Conservation (phyloP, 306 rosid genomes). For the Calophaca sinica region DNA sequence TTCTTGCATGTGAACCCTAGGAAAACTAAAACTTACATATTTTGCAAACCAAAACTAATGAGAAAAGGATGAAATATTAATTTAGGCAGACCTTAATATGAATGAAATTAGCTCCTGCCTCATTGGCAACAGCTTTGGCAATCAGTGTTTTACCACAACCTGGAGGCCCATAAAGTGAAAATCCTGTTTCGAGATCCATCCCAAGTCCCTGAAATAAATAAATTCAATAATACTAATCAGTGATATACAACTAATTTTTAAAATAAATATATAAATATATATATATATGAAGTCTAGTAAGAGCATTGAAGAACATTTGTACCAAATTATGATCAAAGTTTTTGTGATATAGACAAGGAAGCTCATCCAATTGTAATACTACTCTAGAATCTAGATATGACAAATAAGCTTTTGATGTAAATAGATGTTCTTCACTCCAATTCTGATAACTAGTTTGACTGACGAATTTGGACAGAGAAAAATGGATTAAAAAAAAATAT, state of each 20-base stretch:
- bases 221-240: slow-evolving; percentile 19
- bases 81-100: slow-evolving; percentile 19
- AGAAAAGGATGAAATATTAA: slow-evolving; percentile 18
- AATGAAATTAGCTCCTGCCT: slow-evolving; percentile 35
- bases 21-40: too few relatives aligned
- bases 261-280: too few relatives aligned
- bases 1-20: too few relatives aligned
- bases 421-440: background rate
- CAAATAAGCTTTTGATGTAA: background rate
- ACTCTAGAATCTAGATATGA: background rate
- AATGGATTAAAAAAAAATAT: background rate
- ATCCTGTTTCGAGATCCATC: slow-evolving; percentile 19
- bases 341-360: background rate
- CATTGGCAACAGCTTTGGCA: slow-evolving; percentile 39
- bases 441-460: background rate
- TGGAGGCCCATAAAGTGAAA: slow-evolving; percentile 30
- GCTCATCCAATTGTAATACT: slow-evolving; percentile 15
- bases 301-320: too few relatives aligned
- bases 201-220: slow-evolving; percentile 20
- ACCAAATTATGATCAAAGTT: slow-evolving; percentile 35
- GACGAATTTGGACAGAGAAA: background rate
- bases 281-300: too few relatives aligned
- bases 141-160: slow-evolving; percentile 38
- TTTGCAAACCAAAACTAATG: slow-evolving; percentile 1
- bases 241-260: too few relatives aligned